phyloP scores from a whole-genome alignment of 2,329 filamentous ascomycete species.

The Magnaporthiopsis incrustans region DNA sequence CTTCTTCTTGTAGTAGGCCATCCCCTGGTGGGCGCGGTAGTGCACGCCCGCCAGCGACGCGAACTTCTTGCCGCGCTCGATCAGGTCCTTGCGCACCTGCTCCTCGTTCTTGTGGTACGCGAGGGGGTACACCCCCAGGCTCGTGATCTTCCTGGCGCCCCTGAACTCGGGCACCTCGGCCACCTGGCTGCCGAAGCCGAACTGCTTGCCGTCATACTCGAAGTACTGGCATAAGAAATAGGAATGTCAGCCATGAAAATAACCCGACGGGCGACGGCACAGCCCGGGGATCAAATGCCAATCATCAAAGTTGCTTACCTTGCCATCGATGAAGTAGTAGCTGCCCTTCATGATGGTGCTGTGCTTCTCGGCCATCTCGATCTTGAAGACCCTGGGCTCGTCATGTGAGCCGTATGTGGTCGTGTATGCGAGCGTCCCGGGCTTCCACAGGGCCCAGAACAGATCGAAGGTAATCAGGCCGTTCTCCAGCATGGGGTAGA shows the following conservation, averaged over 20 bases:
- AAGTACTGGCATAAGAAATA: constrained; percentile 49
- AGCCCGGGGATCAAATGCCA: constrained; percentile 26
- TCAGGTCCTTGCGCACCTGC: constrained; percentile 55
- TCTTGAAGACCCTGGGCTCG: constrained; percentile 74
- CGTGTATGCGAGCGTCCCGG: constrained; percentile 70
- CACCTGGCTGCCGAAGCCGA: constrained; percentile 65
- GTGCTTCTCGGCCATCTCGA: constrained; percentile 67
- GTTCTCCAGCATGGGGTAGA: constrained; percentile 72
- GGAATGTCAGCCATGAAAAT: background rate
- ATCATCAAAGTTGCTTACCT: constrained; percentile 22
- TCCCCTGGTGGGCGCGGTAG: constrained; percentile 74
- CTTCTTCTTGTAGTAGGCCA: constrained; percentile 80
- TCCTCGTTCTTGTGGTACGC: constrained; percentile 69
- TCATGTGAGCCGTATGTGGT: constrained; percentile 69
- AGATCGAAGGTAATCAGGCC: constrained; percentile 85
- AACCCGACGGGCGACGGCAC: background rate
- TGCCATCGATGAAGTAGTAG: constrained; percentile 69
- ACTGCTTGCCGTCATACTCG: constrained; percentile 81
- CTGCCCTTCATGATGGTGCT: constrained; percentile 61
- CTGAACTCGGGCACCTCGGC: constrained; percentile 69
- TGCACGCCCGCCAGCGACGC: constrained; percentile 73
- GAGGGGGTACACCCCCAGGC: constrained; percentile 67
- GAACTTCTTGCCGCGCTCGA: constrained; percentile 80
- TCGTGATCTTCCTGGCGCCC: constrained; percentile 75
- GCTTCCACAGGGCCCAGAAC: constrained; percentile 84